Conservation (phyloP, 1,139 yeast genomes). For the Meyerozyma guilliermondii region DNA sequence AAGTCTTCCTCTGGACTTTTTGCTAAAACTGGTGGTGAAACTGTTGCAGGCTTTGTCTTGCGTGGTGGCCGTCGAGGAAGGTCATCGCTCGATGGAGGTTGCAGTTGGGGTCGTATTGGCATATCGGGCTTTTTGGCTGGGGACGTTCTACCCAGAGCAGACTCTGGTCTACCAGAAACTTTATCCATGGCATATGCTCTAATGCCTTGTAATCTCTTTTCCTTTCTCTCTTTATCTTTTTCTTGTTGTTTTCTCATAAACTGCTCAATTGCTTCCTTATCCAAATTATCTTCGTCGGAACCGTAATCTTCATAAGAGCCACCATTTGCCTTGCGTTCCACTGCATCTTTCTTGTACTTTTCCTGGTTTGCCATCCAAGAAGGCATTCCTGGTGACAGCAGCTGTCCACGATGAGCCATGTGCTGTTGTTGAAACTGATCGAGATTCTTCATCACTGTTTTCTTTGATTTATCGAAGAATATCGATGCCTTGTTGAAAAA, state of each 20-base stretch:
- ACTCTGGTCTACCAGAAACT: slow-evolving; percentile 6
- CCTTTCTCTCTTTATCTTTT: slow-evolving; percentile 32
- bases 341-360: slow-evolving; percentile 39
- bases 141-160: background rate
- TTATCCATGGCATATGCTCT: slow-evolving; percentile 17
- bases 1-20: slow-evolving; percentile 7
- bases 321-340: slow-evolving; percentile 32
- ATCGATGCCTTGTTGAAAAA: slow-evolving; percentile 60
- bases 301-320: slow-evolving; percentile 37
- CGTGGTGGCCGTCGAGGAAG: slow-evolving; percentile 3
- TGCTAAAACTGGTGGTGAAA: slow-evolving; percentile 2
- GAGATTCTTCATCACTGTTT: slow-evolving; percentile 60
- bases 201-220: slow-evolving; percentile 20
- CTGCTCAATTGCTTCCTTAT: slow-evolving; percentile 35
- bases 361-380: slow-evolving; percentile 74
- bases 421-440: slow-evolving; percentile 46
- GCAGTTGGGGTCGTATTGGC: background rate
- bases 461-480: slow-evolving; percentile 55
- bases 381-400: slow-evolving; percentile 42
- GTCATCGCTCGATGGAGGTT: background rate
- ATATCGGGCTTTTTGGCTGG: background rate
- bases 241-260: slow-evolving; percentile 36
- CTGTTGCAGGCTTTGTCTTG: slow-evolving; percentile 1
- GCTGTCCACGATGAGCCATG: slow-evolving; percentile 12
- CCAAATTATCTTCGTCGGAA: slow-evolving; percentile 40